Percentiles rank a stretch among this genome's conserved stretches.
Conservation (phyloP, 2,329 filamentous ascomycete genomes). For the Didymella glomerata region DNA sequence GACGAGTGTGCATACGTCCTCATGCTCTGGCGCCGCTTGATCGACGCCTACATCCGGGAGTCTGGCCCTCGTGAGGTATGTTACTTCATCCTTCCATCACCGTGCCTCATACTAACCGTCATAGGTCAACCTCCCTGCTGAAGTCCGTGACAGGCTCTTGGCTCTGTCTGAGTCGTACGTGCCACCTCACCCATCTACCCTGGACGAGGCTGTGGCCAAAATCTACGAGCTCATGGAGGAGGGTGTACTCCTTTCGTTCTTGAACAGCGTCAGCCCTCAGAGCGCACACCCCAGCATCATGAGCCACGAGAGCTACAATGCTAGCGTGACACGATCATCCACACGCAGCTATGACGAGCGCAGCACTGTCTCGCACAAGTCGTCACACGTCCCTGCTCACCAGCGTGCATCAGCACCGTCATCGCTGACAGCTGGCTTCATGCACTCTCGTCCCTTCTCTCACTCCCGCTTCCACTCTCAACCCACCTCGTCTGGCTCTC, state of each 20-base stretch:
- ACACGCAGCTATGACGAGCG: conserved; percentile 55
- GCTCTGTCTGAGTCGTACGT: conserved; percentile 65
- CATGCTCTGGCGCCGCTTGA: conserved; percentile 84
- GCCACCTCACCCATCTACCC: conserved; percentile 75
- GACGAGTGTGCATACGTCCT: conserved; percentile 74
- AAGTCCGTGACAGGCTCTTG: conserved; percentile 83
- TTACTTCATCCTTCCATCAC: conserved; percentile 6
- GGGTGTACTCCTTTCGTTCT: conserved; percentile 89
- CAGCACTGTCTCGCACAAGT: conserved; percentile 40
- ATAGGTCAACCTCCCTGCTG: conserved; percentile 77
- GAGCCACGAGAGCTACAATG: conserved; percentile 54
- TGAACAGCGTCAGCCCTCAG: conserved; percentile 70
- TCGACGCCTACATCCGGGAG: conserved; percentile 81
- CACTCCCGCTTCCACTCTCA: conserved; percentile 51
- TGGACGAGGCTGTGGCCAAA: conserved; percentile 85
- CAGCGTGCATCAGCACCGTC: conserved; percentile 53
- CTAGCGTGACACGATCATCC: conserved; percentile 49
- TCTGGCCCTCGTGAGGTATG: conserved; percentile 49
- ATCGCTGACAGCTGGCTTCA: conserved; percentile 49
- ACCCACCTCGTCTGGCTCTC: conserved; percentile 45
- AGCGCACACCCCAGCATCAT: conserved; percentile 53
- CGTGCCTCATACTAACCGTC: conserved; percentile 29
- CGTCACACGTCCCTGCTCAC: conserved; percentile 43
- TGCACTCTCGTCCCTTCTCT: conserved; percentile 47
- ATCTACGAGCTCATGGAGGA: conserved; percentile 98